Evolutionary conservation across 1,139 yeast genomes (phyloP).

Genomic region (Torulaspora globosa): DNA sequence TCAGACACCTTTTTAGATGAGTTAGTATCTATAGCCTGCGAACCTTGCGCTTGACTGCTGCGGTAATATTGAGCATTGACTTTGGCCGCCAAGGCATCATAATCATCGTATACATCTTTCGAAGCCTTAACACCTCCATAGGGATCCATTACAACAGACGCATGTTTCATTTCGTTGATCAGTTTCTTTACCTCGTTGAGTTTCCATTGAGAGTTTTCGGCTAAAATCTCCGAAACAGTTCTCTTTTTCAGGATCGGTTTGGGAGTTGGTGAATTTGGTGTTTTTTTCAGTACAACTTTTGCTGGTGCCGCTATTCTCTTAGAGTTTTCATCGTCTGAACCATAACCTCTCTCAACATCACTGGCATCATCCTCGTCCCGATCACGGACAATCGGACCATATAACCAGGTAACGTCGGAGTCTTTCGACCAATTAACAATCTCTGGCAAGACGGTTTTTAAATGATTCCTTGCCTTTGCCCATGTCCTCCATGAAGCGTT

Average conservation of each 20-base stretch:
- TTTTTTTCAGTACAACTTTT: constrained; percentile 24
- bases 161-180: constrained; percentile 28
- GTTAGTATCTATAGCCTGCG: constrained; percentile 2
- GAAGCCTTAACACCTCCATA: constrained; percentile 13
- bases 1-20: constrained; percentile 5
- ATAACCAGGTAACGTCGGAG: constrained; percentile 76
- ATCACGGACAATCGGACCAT: constrained; percentile 52
- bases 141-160: constrained; percentile 28
- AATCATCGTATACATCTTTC: constrained; percentile 41
- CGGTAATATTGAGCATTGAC: constrained; percentile 52
- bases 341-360: constrained; percentile 22
- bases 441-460: constrained; percentile 69
- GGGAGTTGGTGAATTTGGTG: constrained; percentile 26
- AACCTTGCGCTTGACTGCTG: neutral
- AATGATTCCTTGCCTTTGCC: constrained; percentile 69
- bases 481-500: constrained; percentile 85
- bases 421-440: constrained; percentile 76
- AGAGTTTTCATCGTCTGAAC: constrained; percentile 42
- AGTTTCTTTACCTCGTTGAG: constrained; percentile 37
- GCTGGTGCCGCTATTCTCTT: constrained; percentile 20
- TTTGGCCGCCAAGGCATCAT: constrained; percentile 55
- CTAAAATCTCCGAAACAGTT: constrained; percentile 64
- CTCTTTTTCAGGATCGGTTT: constrained; percentile 80
- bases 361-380: constrained; percentile 26
- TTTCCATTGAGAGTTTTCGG: constrained; percentile 38